Percentiles rank a stretch among this genome's conserved stretches.
These are phyloP conservation scores for Epichloe bromicola DNA, from an alignment of 2,329 filamentous ascomycete genomes.

Conservation along the genomic window DNA sequence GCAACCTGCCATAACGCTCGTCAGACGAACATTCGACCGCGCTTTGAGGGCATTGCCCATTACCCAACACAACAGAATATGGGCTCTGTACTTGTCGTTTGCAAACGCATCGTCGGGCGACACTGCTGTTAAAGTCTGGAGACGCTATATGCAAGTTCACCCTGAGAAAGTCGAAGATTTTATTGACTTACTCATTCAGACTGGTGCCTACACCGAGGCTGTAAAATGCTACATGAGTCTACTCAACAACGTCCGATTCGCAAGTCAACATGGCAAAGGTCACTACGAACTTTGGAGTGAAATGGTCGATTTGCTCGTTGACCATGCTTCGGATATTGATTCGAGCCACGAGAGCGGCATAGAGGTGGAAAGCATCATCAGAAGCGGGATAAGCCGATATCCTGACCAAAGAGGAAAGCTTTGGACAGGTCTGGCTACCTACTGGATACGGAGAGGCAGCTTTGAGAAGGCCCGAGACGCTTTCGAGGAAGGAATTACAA, in stretches of 20 bases:
- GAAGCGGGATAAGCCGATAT: constrained; percentile 82
- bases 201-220: constrained; percentile 78
- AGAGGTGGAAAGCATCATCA: constrained; percentile 82
- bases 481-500: constrained; percentile 93
- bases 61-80: constrained; percentile 91
- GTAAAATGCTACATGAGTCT: constrained; percentile 84
- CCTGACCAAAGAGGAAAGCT: constrained; percentile 88
- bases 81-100: constrained; percentile 82
- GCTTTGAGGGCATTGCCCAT: constrained; percentile 83
- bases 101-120: constrained; percentile 81
- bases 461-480: constrained; percentile 88
- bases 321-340: constrained; percentile 75
- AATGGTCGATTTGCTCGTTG: constrained; percentile 89
- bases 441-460: constrained; percentile 86
- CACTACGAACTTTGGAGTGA: constrained; percentile 96
- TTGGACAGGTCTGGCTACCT: constrained; percentile 89
- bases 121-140: constrained; percentile 87
- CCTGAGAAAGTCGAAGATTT: constrained; percentile 93
- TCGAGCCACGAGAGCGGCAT: constrained; percentile 71
- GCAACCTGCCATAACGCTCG: constrained; percentile 82
- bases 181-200: constrained; percentile 74
- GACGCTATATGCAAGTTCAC: constrained; percentile 92
- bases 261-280: constrained; percentile 86
- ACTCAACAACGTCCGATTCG: constrained; percentile 79
- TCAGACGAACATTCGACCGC: constrained; percentile 79